Base-by-base conservation (phyloP, 164 flowering plant genomes). In the Buxus sempervirens region DNA sequence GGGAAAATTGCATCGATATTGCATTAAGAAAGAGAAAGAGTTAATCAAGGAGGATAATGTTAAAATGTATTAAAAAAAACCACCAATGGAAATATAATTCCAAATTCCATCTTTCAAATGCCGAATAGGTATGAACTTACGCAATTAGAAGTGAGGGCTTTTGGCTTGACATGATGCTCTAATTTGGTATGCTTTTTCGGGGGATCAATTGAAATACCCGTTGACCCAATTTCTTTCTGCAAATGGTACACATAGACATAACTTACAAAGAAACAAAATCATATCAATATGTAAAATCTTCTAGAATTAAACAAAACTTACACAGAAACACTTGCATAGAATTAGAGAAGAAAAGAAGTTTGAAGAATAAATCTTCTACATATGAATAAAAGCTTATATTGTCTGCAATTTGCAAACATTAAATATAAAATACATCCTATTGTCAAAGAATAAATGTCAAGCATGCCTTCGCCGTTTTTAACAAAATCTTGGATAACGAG, bases 151-250 rank as follows among this genome's bases (percentile, higher is more conserved):
- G 74, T 36, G 53, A 41, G 36, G 42, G 65, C 16, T 38, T 67
- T 69, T 58, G 57, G 36, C 56, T 23, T 61, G 15, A 64, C 65
- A 19, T 58, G 54, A 66, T 55, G 55, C 28, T 76, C 72, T 23
- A 55, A 41, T 23, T 72, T 76, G n/a, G 27, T 21, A 28, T 66
- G 71, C 68, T 74, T 76, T 28, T 58, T 72, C 49, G 24, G 49
- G 64, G 71, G 48, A 67, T 55, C 72, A 5, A 19, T 19, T 6
- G 62, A 23, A 41, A 42, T 0, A 56, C 64, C 54, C 25, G 54
- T 49, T 64, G 68, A 54, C 16, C 57, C 76, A 63, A 21, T 41
- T 28, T 14, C 54, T 64, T 60, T 72, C 84, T 78, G 73, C 70
- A 54, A 25, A 41, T 20, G 27, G 60, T 36, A 64, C 49, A 24